Base-by-base conservation (phyloP, 2,329 filamentous ascomycete genomes). In the Iodosphaeria phyllophila region DNA sequence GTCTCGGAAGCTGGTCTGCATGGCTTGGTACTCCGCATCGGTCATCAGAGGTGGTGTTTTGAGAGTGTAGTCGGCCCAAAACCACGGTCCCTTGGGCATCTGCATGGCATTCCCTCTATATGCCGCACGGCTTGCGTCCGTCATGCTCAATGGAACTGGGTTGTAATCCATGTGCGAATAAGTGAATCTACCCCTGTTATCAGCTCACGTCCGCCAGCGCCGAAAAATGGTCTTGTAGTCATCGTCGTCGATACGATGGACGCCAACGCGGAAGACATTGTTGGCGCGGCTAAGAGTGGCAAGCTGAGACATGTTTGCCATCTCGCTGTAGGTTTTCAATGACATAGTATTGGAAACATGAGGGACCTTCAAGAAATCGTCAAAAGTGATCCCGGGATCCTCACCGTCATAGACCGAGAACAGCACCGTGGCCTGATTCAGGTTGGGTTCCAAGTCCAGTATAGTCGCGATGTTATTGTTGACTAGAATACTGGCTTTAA, bases 381-480 rank as follows among this genome's bases (percentile, higher is more conserved):
- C 23, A 27, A 48, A 48, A 3, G 41, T 38, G 20, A 37, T 14
- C 1, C 45, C 43, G 3, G 45, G 27, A 18, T 48, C 38, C 5
- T 37, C 33, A 0, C 44, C 44, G 19, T 48, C 44, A 18, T 48
- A 48, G 15, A 48, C 44, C n/a, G 47, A 31, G 30, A 47, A 47
- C 38, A 47, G 31, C 20, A 46, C 29, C 21, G 43, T 43, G 3
- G 33, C 35, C 31, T 48, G 39, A 20, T 47, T 42, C 7, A 47
- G 35, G 22, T 42, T 40, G 4, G 47, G 32, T 11, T 33, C 30
- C 19, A 41, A n/a, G 22, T 39, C 34, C 2, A 39, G 42, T 0
- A 40, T 43, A 2, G 29, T 26, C 3, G 47, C 21, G 24, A 43
- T 45, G 28, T 47, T 35, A 27, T 45, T 46, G 2, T 43, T 47